Evolutionary conservation across 2,329 filamentous ascomycete species (phyloP), one percentile per base, ranked within the genome.

Genomic region (Ascochyta viciae-villosae): DNA sequence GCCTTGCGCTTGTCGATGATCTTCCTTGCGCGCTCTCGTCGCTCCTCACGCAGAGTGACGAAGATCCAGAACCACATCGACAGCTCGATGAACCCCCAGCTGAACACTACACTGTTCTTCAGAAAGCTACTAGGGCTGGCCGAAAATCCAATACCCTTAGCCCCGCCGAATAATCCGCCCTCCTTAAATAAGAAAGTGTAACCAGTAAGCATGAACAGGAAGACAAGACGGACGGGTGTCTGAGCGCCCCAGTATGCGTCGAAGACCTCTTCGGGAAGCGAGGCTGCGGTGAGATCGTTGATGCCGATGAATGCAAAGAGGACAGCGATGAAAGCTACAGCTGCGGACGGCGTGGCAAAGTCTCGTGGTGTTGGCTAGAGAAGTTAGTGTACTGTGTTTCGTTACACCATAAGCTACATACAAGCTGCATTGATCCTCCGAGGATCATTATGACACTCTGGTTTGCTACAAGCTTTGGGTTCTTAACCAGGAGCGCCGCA

Each of bases 71-170:
- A 92, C 91, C 92, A 96, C 58, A 85, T 84, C 63, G 91, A 81
- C 74, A 91, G 85, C 80, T 97, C 93, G 70, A 96, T 71, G 68
- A 96, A 95, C 8, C 87, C 87, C 76, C 92, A 95, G 0, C 89
- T 87, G 72, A 97, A 96, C 37, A 96, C 86, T 37, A 96, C 80
- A 46, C 91, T 85, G 73, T 96, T 96, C 79, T 93, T 92, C 66
- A 96, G 76, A 23, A 85, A 84, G 60, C 92, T 88, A 45, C 72
- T 82, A 68, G 60, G 67, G 49, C 57, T 72, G 49, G 43, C 60
- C 58, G 59, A 71, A 48, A 67, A 72, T 8, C 64, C 59, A 4
- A 50, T 42, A 3, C 67, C 63, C 35, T 58, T 66, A 15, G 72
- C 65, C 12, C 54, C 54, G 35, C 73, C 77, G 39, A 77, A 74